Evolutionary conservation across 1,284 basidiomycete species (phyloP).

Genomic region (Cryptococcus hybrid): DNA sequence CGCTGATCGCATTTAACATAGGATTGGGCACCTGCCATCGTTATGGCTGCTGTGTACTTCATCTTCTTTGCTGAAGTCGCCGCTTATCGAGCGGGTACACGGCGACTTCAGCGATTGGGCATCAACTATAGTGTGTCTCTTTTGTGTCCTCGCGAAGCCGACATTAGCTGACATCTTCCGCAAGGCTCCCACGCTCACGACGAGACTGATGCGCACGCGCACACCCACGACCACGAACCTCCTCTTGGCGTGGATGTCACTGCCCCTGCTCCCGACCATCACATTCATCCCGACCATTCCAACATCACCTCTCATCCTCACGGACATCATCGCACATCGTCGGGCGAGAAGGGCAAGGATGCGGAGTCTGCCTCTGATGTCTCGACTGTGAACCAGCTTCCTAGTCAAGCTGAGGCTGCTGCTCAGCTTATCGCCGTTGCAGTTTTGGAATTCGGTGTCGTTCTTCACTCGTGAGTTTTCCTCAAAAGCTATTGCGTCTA

Average conservation of each 20-base stretch:
- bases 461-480: constrained; percentile 67
- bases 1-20: constrained; percentile 32
- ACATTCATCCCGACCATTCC: constrained; percentile 23
- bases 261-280: constrained; percentile 19
- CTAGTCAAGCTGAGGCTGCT: constrained; percentile 38
- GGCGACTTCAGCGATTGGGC: constrained; percentile 34
- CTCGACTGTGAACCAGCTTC: constrained; percentile 18
- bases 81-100: constrained; percentile 64
- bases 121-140: constrained; percentile 32
- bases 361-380: constrained; percentile 13
- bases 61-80: constrained; percentile 84
- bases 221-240: constrained; percentile 64
- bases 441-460: constrained; percentile 72
- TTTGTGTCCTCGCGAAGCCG: not conserved
- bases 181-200: constrained; percentile 60
- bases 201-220: constrained; percentile 59
- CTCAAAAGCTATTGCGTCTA: not conserved
- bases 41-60: constrained; percentile 71
- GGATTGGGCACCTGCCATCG: constrained; percentile 77
- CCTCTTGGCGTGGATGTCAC: constrained; percentile 32
- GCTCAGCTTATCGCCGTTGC: constrained; percentile 71
- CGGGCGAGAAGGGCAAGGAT: constrained; percentile 20
- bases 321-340: not conserved
- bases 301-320: constrained; percentile 5
- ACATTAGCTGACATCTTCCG: constrained; percentile 21